Evolutionary conservation across 1,284 basidiomycete genomes (phyloP).

Genomic region (Moniliophthora roreri): DNA sequence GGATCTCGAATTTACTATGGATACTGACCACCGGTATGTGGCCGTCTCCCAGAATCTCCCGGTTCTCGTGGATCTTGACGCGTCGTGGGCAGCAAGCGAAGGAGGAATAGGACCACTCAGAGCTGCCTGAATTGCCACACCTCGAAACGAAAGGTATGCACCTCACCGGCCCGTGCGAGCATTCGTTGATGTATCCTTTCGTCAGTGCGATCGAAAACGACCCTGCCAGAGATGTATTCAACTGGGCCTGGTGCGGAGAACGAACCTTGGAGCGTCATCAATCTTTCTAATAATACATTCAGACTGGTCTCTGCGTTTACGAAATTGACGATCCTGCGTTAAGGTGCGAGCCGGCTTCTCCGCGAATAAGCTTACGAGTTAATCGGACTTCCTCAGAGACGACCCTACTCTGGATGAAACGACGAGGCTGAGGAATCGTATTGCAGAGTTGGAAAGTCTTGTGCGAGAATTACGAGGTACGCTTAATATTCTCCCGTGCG

Average conservation of each 20-base stretch:
- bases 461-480: constrained; percentile 79
- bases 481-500: constrained; percentile 18
- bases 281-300: constrained; percentile 9
- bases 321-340: constrained; percentile 87
- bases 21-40: constrained; percentile 44
- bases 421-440: constrained; percentile 78
- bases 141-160: constrained; percentile 82
- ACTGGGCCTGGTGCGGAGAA: constrained; percentile 61
- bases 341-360: constrained; percentile 46
- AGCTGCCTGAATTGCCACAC: constrained; percentile 89
- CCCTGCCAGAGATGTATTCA: constrained; percentile 89
- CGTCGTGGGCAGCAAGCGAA: constrained; percentile 52
- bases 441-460: constrained; percentile 87
- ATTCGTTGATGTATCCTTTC: constrained; percentile 17
- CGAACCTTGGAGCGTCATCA: constrained; percentile 18
- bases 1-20: constrained; percentile 53
- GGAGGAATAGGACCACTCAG: constrained; percentile 87
- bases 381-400: constrained; percentile 49
- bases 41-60: background rate
- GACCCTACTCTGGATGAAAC: constrained; percentile 83
- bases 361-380: constrained; percentile 8
- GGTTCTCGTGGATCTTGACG: constrained; percentile 15
- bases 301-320: constrained; percentile 91
- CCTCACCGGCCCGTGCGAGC: constrained; percentile 13
- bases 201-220: constrained; percentile 75